Evolutionary conservation across 2,329 filamentous ascomycete genomes (phyloP).

Genomic region (Xylariaceae sp.): DNA sequence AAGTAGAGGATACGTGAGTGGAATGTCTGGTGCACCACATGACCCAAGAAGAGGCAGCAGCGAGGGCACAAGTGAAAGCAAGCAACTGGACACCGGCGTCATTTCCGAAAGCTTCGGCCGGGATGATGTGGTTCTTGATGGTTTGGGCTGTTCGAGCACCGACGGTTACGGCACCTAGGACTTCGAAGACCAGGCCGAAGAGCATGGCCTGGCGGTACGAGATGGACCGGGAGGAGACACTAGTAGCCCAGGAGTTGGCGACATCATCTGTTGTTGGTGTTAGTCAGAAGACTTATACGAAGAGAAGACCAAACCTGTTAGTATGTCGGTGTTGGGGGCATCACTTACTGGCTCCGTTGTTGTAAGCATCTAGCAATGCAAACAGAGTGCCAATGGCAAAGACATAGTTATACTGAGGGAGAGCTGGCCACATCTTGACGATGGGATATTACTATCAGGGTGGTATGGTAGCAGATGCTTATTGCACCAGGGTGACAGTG

Average conservation of each 20-base stretch:
- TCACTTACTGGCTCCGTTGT: conserved; percentile 70
- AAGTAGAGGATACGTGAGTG: conserved; percentile 67
- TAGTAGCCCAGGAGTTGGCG: conserved; percentile 77
- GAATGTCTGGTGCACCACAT: conserved; percentile 76
- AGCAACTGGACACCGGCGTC: conserved; percentile 64
- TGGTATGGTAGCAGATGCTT: no score
- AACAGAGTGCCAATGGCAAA: conserved; percentile 73
- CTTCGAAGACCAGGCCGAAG: conserved; percentile 61
- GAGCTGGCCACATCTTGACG: conserved; percentile 28
- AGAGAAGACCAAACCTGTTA: background rate
- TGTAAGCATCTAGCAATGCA: conserved; percentile 70
- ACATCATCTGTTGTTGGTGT: conserved; percentile 60
- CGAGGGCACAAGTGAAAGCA: conserved; percentile 59
- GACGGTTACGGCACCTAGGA: conserved; percentile 61
- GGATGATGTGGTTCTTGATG: conserved; percentile 75
- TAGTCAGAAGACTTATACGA: conserved; percentile 11
- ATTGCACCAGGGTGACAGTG: no score
- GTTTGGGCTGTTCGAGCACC: conserved; percentile 67
- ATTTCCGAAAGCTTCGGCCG: conserved; percentile 49
- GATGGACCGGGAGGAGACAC: conserved; percentile 73
- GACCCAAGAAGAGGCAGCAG: conserved; percentile 64
- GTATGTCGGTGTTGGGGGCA: background rate
- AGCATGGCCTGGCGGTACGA: conserved; percentile 65
- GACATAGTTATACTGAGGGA: conserved; percentile 62
- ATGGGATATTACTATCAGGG: background rate